Conservation (phyloP, 148 eudicot genomes). For the Chenopodium formosanum region DNA sequence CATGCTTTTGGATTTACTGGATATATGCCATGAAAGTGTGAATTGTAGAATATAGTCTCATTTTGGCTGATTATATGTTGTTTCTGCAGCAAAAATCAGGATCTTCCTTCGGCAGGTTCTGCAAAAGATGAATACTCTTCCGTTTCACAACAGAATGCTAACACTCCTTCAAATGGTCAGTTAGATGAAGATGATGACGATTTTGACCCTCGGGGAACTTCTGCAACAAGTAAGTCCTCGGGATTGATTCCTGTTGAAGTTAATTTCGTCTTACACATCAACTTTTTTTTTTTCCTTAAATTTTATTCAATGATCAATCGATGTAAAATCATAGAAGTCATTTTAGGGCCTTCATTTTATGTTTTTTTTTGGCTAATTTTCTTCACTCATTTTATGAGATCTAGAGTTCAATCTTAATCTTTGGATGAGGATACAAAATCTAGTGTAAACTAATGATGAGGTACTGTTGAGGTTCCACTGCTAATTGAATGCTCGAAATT, state of each 20-base stretch:
- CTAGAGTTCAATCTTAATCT: neutral
- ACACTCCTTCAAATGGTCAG: constrained; percentile 37
- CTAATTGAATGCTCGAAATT: neutral
- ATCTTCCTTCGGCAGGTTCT: constrained; percentile 35
- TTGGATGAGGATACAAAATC: neutral
- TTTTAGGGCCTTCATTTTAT: neutral
- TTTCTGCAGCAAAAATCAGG: constrained; percentile 45
- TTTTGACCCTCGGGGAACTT: constrained; percentile 89
- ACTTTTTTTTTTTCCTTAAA: no score
- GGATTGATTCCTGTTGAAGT: neutral
- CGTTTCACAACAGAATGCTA: constrained; percentile 43
- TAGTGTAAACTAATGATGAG: neutral
- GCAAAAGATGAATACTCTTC: constrained; percentile 39
- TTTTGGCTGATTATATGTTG: constrained; percentile 20
- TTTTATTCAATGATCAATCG: neutral
- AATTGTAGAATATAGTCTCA: neutral
- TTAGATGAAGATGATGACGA: constrained; percentile 75
- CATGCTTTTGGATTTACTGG: neutral
- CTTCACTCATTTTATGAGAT: neutral
- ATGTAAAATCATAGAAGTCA: neutral
- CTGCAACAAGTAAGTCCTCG: constrained; percentile 54
- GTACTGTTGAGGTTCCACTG: neutral
- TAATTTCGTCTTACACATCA: neutral
- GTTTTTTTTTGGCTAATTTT: no score
- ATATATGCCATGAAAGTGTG: neutral